phyloP scores from a whole-genome alignment of 208 protist species.

The Herpetomonas tarakana region DNA sequence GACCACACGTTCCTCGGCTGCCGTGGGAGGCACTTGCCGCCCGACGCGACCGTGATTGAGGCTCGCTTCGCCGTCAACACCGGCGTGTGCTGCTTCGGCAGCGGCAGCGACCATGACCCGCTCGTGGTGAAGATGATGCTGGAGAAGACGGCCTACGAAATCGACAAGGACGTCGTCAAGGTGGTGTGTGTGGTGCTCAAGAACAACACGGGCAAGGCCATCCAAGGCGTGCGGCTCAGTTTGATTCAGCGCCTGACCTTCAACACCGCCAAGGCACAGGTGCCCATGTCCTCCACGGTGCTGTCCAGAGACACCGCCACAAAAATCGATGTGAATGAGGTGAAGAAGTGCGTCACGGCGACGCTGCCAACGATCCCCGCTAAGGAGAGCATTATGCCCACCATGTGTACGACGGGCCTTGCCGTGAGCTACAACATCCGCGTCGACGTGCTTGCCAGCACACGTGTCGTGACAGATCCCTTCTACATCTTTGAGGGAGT shows the following conservation, averaged over 20 bases:
- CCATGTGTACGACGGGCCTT: conserved; percentile 19
- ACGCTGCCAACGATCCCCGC: neutral
- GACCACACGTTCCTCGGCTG: conserved; percentile 9
- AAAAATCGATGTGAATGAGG: conserved; percentile 2
- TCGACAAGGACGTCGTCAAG: conserved; percentile 7
- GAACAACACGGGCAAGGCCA: conserved; percentile 14
- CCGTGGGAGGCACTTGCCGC: neutral
- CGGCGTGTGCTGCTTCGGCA: neutral
- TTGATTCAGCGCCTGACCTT: conserved; percentile 23
- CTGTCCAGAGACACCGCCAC: conserved; percentile 2
- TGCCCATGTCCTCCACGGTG: conserved; percentile 6
- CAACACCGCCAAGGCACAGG: conserved; percentile 14
- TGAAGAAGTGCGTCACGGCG: conserved; percentile 2
- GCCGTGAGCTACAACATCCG: conserved; percentile 21
- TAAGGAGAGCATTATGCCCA: conserved; percentile 13
- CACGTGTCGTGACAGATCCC: neutral
- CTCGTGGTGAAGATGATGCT: conserved; percentile 10
- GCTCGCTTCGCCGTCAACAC: conserved; percentile 1
- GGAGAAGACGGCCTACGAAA: neutral
- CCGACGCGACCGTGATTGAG: conserved; percentile 1
- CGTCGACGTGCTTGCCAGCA: conserved; percentile 14
- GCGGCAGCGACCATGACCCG: neutral
- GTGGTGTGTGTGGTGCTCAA: conserved; percentile 8
- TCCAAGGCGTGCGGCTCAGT: conserved; percentile 8
- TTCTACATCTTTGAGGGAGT: conserved; percentile 20